Percentiles rank a stretch among this genome's conserved stretches.
phyloP scores from a whole-genome alignment of 208 protist species.

The Wallacemonas sp. region DNA sequence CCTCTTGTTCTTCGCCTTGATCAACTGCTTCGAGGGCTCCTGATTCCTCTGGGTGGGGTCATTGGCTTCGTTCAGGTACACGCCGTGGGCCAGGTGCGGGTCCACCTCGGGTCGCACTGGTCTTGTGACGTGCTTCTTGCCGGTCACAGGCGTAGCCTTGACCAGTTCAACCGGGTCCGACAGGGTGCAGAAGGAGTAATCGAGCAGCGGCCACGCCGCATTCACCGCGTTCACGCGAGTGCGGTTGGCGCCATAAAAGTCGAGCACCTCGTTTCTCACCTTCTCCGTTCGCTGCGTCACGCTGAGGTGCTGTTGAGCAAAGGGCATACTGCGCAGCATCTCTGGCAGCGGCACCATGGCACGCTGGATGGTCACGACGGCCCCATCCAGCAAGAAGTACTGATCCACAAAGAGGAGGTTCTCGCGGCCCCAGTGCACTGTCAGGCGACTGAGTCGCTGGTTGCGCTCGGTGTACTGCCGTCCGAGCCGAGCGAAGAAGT shows the following conservation, averaged over 20 bases:
- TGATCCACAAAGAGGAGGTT: slow-evolving; percentile 69
- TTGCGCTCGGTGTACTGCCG: slow-evolving; percentile 80
- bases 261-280: slow-evolving; percentile 5
- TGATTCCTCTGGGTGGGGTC: slow-evolving; percentile 34
- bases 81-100: slow-evolving; percentile 56
- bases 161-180: slow-evolving; percentile 43
- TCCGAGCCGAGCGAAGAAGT: slow-evolving; percentile 56
- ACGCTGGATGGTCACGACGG: slow-evolving; percentile 78
- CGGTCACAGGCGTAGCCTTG: slow-evolving; percentile 35
- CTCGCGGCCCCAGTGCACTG: slow-evolving; percentile 61
- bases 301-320: slow-evolving; percentile 20
- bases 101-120: slow-evolving; percentile 30
- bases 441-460: slow-evolving; percentile 70
- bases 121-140: slow-evolving; percentile 33
- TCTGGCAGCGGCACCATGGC: slow-evolving; percentile 59
- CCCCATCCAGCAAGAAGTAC: slow-evolving; percentile 76
- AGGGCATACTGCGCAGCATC: slow-evolving; percentile 34
- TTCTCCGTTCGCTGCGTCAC: slow-evolving; percentile 12
- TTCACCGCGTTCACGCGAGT: slow-evolving; percentile 35
- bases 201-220: slow-evolving; percentile 37
- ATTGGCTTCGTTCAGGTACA: slow-evolving; percentile 72
- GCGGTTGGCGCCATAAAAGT: slow-evolving; percentile 12
- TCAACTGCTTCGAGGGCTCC: slow-evolving; percentile 44
- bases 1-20: slow-evolving; percentile 84
- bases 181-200: slow-evolving; percentile 50